Base-by-base conservation (phyloP, 108 stramenopile genomes). In the Heterococcus sp. region DNA sequence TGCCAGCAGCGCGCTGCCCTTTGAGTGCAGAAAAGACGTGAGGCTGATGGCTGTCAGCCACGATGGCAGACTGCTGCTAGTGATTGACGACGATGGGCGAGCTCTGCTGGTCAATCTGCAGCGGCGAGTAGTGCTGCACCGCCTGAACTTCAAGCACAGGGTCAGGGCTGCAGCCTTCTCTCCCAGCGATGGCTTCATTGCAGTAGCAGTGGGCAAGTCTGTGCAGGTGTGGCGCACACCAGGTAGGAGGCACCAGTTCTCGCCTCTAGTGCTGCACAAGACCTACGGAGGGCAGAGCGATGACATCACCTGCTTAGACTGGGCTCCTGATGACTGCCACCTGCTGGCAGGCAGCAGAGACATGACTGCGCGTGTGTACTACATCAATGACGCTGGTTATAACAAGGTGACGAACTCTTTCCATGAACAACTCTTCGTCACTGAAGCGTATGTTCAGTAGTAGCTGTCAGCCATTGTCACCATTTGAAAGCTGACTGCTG, bases 141-240 rank as follows among this genome's bases (percentile, higher is more conserved):
- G 96, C 26, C 92, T 98, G 76, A 90, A 89, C 71, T 95, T 99
- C 88, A 95, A 94, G 87, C 69, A 88, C 34, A 90, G 86, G 38
- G 82, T 96, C 4, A 86, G 92, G 4, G 89, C 83, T 8, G 83
- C 93, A n/a, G 72, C 77, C 35, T 98, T 99, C 85, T 91, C 90
- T 65, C 97, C 97, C 3, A 85, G 92, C 87, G 93, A 93, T 71
- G 65, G 68, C 11, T 92, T 93, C 73, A 87, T 99, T 65, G 97
- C 96, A 33, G 93, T 97, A 29, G 92, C 93, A 0, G 87, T 85
- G 63, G 95, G 95, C n/a, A 93, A 90, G 71, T 90, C 94, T 64
- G 88, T 97, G 2, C 93, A 96, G 79, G 92, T 99, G 3, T 99
- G 96, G 96, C 76, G 88, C 69, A 89, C 96, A 1, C 95, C 96